A percentile compares a stretch with the other conserved stretches of the same genome.
These are phyloP conservation scores for Chlamydomonas incerta DNA, from an alignment of 139 green algal species.

Conservation along the genomic window DNA sequence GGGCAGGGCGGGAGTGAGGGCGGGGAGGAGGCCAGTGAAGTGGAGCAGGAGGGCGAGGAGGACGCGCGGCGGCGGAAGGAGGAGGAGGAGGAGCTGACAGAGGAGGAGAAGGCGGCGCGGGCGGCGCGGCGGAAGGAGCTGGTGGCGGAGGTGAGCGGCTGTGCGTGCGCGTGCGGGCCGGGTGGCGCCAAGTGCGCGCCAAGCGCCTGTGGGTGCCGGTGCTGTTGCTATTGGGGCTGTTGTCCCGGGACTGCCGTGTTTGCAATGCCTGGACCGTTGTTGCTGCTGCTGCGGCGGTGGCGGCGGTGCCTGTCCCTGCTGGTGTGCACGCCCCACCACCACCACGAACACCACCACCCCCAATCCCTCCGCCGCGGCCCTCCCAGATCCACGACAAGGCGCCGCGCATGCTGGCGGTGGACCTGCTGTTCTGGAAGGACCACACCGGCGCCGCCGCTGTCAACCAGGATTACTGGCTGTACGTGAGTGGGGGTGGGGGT, in stretches of 20 bases:
- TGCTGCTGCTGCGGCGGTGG: no score
- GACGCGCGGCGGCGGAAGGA: not conserved
- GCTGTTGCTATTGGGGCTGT: no score
- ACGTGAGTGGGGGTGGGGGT: not conserved
- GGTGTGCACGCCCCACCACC: no score
- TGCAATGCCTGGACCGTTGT: no score
- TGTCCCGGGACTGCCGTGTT: no score
- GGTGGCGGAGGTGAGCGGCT: not conserved
- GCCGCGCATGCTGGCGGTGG: constrained; percentile 72
- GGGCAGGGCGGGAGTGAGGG: not conserved
- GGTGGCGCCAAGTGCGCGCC: no score
- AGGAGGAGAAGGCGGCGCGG: not conserved
- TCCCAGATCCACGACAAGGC: constrained; percentile 49
- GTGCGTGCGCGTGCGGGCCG: no score
- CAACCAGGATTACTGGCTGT: constrained; percentile 71
- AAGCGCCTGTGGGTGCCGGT: no score
- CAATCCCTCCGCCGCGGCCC: not conserved
- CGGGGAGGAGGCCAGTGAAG: not conserved
- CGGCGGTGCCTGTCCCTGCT: no score
- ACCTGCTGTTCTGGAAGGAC: constrained; percentile 89
- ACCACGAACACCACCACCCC: not conserved
- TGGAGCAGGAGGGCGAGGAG: not conserved
- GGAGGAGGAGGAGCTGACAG: not conserved
- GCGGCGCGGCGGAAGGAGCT: constrained; percentile 8
- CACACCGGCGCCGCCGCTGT: constrained; percentile 52